A percentile compares a stretch with the other conserved stretches of the same genome.
Conservation (phyloP, 1,139 yeast species). For the Yamadazyma conglobata region DNA sequence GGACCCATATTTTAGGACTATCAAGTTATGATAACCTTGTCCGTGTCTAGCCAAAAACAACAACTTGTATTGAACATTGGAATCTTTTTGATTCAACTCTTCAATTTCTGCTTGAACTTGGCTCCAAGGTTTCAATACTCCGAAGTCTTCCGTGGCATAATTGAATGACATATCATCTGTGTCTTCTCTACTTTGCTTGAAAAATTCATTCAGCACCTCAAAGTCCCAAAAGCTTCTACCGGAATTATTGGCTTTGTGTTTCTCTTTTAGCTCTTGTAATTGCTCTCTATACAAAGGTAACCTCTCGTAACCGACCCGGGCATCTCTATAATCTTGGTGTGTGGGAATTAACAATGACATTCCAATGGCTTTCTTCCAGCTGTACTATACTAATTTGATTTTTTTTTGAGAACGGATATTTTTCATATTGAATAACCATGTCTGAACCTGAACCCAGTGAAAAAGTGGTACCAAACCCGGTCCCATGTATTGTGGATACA, state of each 20-base stretch:
- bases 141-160: slow-evolving; percentile 48
- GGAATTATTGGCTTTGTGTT: slow-evolving; percentile 19
- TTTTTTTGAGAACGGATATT: no score
- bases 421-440: no score
- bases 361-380: background rate
- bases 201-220: slow-evolving; percentile 46
- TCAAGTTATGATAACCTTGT: slow-evolving; percentile 71
- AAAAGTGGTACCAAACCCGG: no score
- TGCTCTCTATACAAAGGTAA: slow-evolving; percentile 11
- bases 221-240: slow-evolving; percentile 36
- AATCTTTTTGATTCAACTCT: slow-evolving; percentile 32
- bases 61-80: slow-evolving; percentile 48
- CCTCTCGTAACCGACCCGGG: slow-evolving; percentile 23
- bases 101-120: slow-evolving; percentile 32
- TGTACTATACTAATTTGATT: no score
- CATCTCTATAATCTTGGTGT: slow-evolving; percentile 32
- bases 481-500: no score
- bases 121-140: slow-evolving; percentile 49
- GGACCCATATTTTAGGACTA: slow-evolving; percentile 54
- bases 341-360: slow-evolving; percentile 34
- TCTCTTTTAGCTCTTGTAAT: slow-evolving; percentile 19
- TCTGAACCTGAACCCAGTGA: no score
- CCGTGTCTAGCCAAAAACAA: slow-evolving; percentile 73
- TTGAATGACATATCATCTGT: slow-evolving; percentile 51
- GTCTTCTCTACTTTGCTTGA: slow-evolving; percentile 43